Conservation (phyloP, 2,329 filamentous ascomycete genomes). For the Colletotrichum higginsianum region DNA sequence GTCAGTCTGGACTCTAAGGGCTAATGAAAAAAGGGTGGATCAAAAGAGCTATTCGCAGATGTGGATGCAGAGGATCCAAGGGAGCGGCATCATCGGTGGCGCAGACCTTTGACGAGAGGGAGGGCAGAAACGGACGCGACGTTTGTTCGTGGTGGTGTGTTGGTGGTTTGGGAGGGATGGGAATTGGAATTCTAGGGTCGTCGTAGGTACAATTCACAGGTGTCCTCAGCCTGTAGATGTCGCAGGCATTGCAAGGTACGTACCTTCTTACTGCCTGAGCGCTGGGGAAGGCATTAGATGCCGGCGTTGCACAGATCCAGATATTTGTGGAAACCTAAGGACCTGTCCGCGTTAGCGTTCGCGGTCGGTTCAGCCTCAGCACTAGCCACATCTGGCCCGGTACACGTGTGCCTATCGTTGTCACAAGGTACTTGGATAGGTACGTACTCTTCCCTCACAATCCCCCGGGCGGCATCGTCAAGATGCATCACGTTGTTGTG, state of each 20-base stretch:
- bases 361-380: constrained; percentile 6
- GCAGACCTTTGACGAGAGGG: constrained; percentile 1
- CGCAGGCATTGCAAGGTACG: not conserved
- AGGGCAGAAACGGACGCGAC: not conserved
- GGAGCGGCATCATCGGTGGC: constrained; percentile 36
- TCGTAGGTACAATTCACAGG: constrained; percentile 29
- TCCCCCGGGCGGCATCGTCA: not conserved
- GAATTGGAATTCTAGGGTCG: constrained; percentile 14
- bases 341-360: not conserved
- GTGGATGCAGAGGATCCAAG: constrained; percentile 14
- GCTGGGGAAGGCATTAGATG: too few relatives aligned
- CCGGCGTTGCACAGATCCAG: too few relatives aligned
- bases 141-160: not conserved
- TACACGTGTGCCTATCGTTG: not conserved
- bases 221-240: constrained; percentile 37
- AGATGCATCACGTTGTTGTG: not conserved
- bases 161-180: not conserved
- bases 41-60: constrained; percentile 25
- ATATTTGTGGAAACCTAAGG: not conserved
- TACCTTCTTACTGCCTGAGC: not conserved
- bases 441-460: too few relatives aligned
- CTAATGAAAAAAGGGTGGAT: not conserved
- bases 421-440: too few relatives aligned
- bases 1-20: not conserved
- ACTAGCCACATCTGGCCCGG: constrained; percentile 21